Evolutionary conservation across 2,329 filamentous ascomycete genomes (phyloP).

Genomic region (Fusarium sp.): DNA sequence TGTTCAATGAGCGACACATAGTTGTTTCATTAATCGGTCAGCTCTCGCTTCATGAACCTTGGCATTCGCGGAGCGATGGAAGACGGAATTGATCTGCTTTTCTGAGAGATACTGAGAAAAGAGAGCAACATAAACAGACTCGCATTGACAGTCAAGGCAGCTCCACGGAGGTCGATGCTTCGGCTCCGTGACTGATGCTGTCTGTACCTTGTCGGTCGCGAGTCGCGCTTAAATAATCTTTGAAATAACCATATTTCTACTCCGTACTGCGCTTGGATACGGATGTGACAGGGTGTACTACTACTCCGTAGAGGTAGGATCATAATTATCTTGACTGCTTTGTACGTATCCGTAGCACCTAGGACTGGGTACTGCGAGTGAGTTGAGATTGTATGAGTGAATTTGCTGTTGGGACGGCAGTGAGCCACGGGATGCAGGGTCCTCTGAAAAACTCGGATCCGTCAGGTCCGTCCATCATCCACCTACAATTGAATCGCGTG

Average conservation of each 20-base stretch:
- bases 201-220: constrained; percentile 13
- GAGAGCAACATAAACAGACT: background rate
- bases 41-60: constrained; percentile 37
- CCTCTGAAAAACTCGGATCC: constrained; percentile 38
- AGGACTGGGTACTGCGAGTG: background rate
- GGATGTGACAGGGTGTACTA: constrained; percentile 5
- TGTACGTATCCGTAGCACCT: background rate
- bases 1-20: constrained; percentile 22
- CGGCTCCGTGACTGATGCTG: constrained; percentile 7
- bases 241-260: background rate
- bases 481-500: constrained; percentile 24
- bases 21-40: constrained; percentile 35
- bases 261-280: background rate
- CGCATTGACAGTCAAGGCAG: constrained; percentile 3
- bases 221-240: constrained; percentile 12
- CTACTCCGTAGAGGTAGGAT: background rate
- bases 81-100: constrained; percentile 17
- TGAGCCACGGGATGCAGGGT: constrained; percentile 40
- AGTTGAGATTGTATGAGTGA: constrained; percentile 45
- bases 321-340: constrained; percentile 2
- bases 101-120: background rate
- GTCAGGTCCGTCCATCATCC: constrained; percentile 11
- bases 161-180: constrained; percentile 3
- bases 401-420: constrained; percentile 39
- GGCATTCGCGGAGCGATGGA: constrained; percentile 40